Conservation (phyloP, 2,329 filamentous ascomycete species). For the Penicillium sp. region DNA sequence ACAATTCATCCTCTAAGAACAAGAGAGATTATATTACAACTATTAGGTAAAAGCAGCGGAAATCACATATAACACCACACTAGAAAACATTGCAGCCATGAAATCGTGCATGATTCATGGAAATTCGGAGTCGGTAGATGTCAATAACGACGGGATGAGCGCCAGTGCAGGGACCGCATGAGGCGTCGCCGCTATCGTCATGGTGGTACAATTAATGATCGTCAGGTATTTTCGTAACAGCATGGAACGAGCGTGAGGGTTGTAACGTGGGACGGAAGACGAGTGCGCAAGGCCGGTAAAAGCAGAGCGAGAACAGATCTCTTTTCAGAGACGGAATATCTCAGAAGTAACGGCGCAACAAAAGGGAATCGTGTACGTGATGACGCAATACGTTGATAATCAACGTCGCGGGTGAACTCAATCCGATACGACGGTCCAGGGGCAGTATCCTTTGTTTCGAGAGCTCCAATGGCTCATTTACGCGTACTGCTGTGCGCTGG, state of each 20-base stretch:
- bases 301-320: conserved; percentile 6
- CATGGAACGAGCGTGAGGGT: conserved; percentile 19
- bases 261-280: neutral
- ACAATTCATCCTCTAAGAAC: neutral
- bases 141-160: neutral
- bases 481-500: conserved; percentile 7
- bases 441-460: neutral
- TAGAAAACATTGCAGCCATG: conserved; percentile 7
- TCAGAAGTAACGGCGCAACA: conserved; percentile 15
- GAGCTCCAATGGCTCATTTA: conserved; percentile 13
- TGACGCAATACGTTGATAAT: conserved; percentile 3
- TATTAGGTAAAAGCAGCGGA: conserved; percentile 10
- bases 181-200: neutral
- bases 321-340: neutral
- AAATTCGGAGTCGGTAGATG: neutral
- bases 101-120: conserved; percentile 15
- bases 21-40: conserved; percentile 25
- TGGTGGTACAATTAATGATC: conserved; percentile 19
- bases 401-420: neutral
- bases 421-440: neutral
- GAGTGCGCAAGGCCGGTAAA: conserved; percentile 1
- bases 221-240: conserved; percentile 21
- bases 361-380: conserved; percentile 1
- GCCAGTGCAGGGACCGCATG: neutral
- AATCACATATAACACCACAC: conserved; percentile 2